Percentiles rank a stretch among this genome's conserved stretches.
These are phyloP conservation scores for Hyaloperonospora arabidopsidis DNA, from an alignment of 352 stramenopile genomes.

Conservation along the genomic window DNA sequence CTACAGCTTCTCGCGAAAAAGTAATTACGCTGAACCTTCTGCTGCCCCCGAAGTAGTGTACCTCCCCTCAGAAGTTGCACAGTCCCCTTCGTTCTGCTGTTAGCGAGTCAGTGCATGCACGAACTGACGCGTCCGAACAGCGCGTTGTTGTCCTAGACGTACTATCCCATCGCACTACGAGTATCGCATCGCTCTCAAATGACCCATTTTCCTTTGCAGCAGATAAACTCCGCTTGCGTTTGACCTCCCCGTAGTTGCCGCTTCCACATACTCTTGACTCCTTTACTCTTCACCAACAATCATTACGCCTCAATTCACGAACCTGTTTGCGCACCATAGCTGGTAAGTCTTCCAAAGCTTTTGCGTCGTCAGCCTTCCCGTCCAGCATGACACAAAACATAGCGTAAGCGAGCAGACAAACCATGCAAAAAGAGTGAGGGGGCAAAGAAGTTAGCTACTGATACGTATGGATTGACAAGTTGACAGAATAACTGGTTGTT, in stretches of 20 bases:
- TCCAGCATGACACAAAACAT: too few species aligned
- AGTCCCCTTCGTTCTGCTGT: slow-evolving; percentile 86
- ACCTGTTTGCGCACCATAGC: too few species aligned
- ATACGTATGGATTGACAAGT: slow-evolving; percentile 33
- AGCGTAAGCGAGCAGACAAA: too few species aligned
- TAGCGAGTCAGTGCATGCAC: slow-evolving; percentile 89
- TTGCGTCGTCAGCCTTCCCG: too few species aligned
- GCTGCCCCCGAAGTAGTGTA: slow-evolving; percentile 72
- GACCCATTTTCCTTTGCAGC: slow-evolving; percentile 61
- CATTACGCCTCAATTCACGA: slow-evolving; percentile 73
- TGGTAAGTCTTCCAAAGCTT: too few species aligned
- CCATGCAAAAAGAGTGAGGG: too few species aligned
- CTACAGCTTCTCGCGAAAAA: slow-evolving; percentile 78
- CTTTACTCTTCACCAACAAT: slow-evolving; percentile 88
- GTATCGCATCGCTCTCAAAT: slow-evolving; percentile 83
- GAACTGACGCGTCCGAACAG: slow-evolving; percentile 83
- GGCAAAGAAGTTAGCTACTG: slow-evolving; percentile 19
- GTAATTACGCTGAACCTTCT: slow-evolving; percentile 82
- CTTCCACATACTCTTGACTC: slow-evolving; percentile 86
- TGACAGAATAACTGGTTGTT: slow-evolving; percentile 16
- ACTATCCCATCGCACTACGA: slow-evolving; percentile 88
- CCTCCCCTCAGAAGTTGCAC: slow-evolving; percentile 78
- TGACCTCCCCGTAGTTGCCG: slow-evolving; percentile 59
- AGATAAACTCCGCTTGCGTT: slow-evolving; percentile 42
- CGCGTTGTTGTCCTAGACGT: slow-evolving; percentile 89